Evolutionary conservation across 768 basidiomycete genomes (phyloP), one percentile per base, ranked within the genome.

Genomic region (Hydnum rufescens): DNA sequence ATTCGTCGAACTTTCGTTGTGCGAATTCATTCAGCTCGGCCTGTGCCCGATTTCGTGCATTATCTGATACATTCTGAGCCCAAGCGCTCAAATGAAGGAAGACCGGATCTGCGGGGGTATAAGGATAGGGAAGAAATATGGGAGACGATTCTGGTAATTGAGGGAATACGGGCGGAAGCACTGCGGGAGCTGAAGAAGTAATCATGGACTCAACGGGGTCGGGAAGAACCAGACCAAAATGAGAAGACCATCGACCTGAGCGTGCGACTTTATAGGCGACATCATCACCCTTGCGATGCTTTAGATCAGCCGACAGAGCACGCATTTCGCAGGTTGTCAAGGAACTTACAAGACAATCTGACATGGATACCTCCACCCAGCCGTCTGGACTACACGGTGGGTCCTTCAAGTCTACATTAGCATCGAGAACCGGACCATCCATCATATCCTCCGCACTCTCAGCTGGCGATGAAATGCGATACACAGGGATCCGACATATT

Each of bases 121-220:
- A 86, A 18, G 84, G 83, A 22, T 79, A 75, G 18, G 82, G 82
- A 26, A 77, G 75, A 61, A 84, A 80, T 34, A 86, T 64, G 3
- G 78, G 71, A 34, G 71, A 71, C 56, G 81, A 58, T 53, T 70
- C 64, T 34, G 75, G 71, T 42, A 86, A 13, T 47, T 47, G 44
- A 28, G 26, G 44, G 44, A 13, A 16, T 47, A 26, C 8, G 44
- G 44, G 44, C 26, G 8, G 13, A 16, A 26, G 8, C 1, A 26
- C 13, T 13, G 8, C 26, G 44, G 44, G 44, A 8, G 44, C 44
- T 13, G 44, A 13, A 13, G 44, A 47, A 13, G 13, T 16, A 25
- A 13, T 13, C 8, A 25, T 8, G 26, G 13, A 13, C 8, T 13
- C 13, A 16, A 13, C 13, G 26, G 44, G 44, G 26, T 13, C 26